Base-by-base conservation (phyloP, 495 filamentous ascomycete species). In the Sabuloglossum arenarium region DNA sequence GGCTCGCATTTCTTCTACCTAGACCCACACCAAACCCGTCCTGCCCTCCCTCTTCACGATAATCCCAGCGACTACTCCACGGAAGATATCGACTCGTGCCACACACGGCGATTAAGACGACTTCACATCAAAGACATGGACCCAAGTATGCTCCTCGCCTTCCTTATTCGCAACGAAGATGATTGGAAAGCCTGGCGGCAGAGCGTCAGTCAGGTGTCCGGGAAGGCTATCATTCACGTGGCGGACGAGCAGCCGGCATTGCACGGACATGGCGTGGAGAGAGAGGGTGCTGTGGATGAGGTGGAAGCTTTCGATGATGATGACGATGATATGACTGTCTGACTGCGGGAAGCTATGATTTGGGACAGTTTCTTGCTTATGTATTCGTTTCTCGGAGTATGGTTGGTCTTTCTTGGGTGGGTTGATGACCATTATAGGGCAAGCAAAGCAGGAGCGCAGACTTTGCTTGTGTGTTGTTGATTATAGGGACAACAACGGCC, bases 141-240 rank as follows among this genome's bases (percentile, higher is more conserved):
- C 62, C 93, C 93, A 8, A 95, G 89, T 66, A 99, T 99, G 93
- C 71, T 99, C 29, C 85, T 99, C 55, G 93, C 84, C n/a, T 97
- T 99, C 61, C 70, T 99, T 5, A 88, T 99, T 57, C 74, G 73
- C 30, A 75, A 87, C 60, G 80, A 86, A 59, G 74, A 78, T 25
- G 93, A 97, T 58, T 99, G 93, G 85, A 69, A 71, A 30, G 75
- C 78, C 59, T 97, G 88, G 88, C 79, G 85, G 61, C 68, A 71
- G 52, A 75, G 75, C 16, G 74, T 95, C 9, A 72, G 74, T 58
- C 73, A 80, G 39, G 76, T 81, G 10, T 73, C 81, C 58, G 87
- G 88, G 27, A 95, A 94, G 64, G 75, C 79, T 16, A 84, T 98
- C 39, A 79, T 98, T 54, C 83, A 88, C 63, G 79, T 98, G 11